Evolutionary conservation across 2,329 filamentous ascomycete genomes (phyloP).

Genomic region (Fusarium zealandicum): DNA sequence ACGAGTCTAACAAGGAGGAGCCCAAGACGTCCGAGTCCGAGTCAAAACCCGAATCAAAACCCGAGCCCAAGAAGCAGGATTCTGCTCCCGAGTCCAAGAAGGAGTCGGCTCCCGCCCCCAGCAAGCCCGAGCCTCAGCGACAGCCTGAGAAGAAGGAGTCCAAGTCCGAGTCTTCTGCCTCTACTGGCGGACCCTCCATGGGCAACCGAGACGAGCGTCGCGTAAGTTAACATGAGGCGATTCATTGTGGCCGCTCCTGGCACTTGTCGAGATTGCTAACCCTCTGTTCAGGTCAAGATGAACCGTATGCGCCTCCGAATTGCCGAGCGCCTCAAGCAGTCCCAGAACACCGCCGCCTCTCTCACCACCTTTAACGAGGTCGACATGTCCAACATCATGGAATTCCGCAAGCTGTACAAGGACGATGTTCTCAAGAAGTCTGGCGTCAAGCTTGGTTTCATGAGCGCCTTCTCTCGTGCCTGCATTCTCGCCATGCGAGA

Average conservation of each 20-base stretch:
- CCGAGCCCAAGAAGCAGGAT: conserved; percentile 44
- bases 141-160: conserved; percentile 42
- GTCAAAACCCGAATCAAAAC: conserved; percentile 48
- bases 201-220: conserved; percentile 87
- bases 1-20: conserved; percentile 48
- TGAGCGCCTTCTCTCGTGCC: conserved; percentile 95
- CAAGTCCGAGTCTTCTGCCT: conserved; percentile 29
- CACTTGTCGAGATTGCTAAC: conserved; percentile 1
- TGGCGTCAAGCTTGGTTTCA: conserved; percentile 98
- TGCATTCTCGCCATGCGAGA: conserved; percentile 92
- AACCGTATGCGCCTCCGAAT: conserved; percentile 99
- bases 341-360: conserved; percentile 96
- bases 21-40: conserved; percentile 47
- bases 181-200: conserved; percentile 49
- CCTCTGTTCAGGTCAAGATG: conserved; percentile 86
- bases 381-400: conserved; percentile 97
- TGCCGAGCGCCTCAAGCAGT: conserved; percentile 97
- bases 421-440: conserved; percentile 95
- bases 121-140: too few relatives aligned
- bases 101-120: conserved; percentile 38
- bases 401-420: conserved; percentile 97
- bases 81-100: conserved; percentile 46
- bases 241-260: background rate
- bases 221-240: conserved; percentile 59
- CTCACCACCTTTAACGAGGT: conserved; percentile 99